Evolutionary conservation across 163 green algal genomes (phyloP).

Genomic region (Scenedesmus sp.): DNA sequence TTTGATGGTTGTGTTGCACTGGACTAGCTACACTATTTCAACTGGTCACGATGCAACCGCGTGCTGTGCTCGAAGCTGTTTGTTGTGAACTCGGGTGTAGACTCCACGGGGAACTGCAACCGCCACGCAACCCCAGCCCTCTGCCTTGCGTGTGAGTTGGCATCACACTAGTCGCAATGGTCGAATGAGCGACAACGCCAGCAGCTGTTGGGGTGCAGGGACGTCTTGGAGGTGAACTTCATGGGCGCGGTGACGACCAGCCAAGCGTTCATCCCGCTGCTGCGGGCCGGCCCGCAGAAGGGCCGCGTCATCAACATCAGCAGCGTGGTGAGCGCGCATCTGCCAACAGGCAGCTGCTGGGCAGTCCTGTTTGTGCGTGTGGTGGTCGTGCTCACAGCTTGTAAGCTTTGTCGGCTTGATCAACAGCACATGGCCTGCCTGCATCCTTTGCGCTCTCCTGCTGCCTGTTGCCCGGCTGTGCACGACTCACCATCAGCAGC

Average conservation of each 20-base stretch:
- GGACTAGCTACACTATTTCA: not conserved
- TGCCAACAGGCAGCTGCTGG: not conserved
- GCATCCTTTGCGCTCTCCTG: not conserved
- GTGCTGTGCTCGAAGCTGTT: not conserved
- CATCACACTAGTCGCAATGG: not conserved
- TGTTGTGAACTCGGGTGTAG: not conserved
- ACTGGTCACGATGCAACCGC: not conserved
- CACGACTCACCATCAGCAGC: not conserved
- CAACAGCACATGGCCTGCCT: too few species aligned
- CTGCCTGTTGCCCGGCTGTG: too few species aligned
- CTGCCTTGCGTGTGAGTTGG: not conserved
- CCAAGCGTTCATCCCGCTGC: constrained; percentile 30
- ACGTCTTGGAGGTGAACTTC: constrained; percentile 37
- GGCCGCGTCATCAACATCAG: constrained; percentile 47
- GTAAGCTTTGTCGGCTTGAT: too few species aligned
- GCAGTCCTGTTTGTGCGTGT: too few species aligned
- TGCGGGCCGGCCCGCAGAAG: constrained; percentile 8
- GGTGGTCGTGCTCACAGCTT: too few species aligned
- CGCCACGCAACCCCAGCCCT: not conserved
- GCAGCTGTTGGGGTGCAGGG: not conserved
- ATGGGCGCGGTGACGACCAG: constrained; percentile 9
- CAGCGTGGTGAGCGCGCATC: constrained; percentile 15
- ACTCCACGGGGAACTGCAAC: not conserved
- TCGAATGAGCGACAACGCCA: not conserved
- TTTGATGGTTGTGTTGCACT: not conserved